Base-by-base conservation (phyloP, 257 asterid species). In the Handroanthus guayacan region DNA sequence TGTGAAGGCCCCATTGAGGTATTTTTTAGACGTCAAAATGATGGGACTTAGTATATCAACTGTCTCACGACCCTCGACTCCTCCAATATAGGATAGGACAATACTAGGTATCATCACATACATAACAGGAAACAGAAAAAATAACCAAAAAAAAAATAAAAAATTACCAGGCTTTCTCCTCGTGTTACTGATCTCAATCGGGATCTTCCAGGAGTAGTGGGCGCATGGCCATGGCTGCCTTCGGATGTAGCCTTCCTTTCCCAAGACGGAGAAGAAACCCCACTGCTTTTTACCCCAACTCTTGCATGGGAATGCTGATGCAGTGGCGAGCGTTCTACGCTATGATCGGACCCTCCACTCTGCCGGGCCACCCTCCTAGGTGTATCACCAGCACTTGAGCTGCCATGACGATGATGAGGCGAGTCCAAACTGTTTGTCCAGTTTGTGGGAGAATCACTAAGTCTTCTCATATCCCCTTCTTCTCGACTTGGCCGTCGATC, bases 131-230 rank as follows among this genome's bases (percentile, higher is more conserved):
- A 11, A 25, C 31, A 25, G 31, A 25, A 25, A 25, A 25, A 25
- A 25, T 25, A 25, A 25, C 31, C 31, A 25, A 25, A 25, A 25
- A 56, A 12, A 16, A 48, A 78, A n/a, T n/a, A n/a, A 79, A 60
- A 70, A 65, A 79, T 80, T 91, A 93, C 97, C 14, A 89, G 87
- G 72, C 87, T 93, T 82, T 90, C 92, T 78, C 91, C 97, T 82
- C 87, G 82, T 4, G 92, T 78, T 34, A 85, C 90, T 25, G 98
- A 86, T 87, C 90, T 88, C 87, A 93, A 79, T 64, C 98, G 92
- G 45, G 96, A 91, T 67, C 97, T 88, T 72, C 96, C 97, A 14
- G 96, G 98, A 75, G 98, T 93, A 41, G 86, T 84, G 78, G 96
- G 95, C 36, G 92, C 92, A 68, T 82, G 76, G 44, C 89, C 86